Conservation (phyloP, 2,329 filamentous ascomycete genomes). For the Sclerotinia minor region DNA sequence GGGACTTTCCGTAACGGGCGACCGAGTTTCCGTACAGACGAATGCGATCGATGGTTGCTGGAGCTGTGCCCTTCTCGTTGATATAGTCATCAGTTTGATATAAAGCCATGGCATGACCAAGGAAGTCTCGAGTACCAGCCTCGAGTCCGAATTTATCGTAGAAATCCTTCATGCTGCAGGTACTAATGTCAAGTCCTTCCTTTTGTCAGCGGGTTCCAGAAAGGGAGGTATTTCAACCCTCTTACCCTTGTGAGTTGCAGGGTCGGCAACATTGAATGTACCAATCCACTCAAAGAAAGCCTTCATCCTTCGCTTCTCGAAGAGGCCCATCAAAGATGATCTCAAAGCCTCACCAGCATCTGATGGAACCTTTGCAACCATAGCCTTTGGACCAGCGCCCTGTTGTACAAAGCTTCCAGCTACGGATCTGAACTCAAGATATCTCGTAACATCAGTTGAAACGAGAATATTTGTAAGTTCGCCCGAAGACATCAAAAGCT, state of each 20-base stretch:
- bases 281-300: conserved; percentile 96
- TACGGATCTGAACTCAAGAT: conserved; percentile 92
- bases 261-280: conserved; percentile 77
- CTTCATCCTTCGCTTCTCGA: conserved; percentile 97
- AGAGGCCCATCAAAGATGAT: conserved; percentile 93
- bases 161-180: conserved; percentile 93
- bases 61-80: conserved; percentile 67
- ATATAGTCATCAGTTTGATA: conserved; percentile 91
- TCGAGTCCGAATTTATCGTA: conserved; percentile 98
- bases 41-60: conserved; percentile 88
- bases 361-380: conserved; percentile 94
- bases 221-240: conserved; percentile 35
- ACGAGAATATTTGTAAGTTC: conserved; percentile 98
- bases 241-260: conserved; percentile 84
- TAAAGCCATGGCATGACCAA: conserved; percentile 97
- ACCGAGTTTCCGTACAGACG: conserved; percentile 97
- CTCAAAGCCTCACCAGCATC: conserved; percentile 87
- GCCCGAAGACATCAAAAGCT: conserved; percentile 97
- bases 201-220: conserved; percentile 33
- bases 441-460: conserved; percentile 86
- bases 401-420: conserved; percentile 97
- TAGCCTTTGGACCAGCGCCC: conserved; percentile 76
- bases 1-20: conserved; percentile 95
- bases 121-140: conserved; percentile 85
- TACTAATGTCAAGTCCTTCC: conserved; percentile 74